Conservation (phyloP, 2,329 filamentous ascomycete genomes). For the Sporothrix schenckii region DNA sequence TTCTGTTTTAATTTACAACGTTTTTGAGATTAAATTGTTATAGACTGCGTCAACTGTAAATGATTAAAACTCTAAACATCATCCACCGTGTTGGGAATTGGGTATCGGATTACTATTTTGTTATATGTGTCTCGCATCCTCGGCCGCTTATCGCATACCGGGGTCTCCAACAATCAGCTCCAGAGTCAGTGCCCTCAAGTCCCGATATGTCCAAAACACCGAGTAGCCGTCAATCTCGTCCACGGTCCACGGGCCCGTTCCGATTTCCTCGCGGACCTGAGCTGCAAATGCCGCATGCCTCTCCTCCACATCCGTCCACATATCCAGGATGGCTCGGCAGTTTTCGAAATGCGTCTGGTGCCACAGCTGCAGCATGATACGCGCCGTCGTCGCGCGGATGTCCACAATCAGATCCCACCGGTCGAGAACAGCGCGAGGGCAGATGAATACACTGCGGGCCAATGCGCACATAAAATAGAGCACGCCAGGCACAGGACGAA, state of each 20-base stretch:
- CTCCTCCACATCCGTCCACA: conserved; percentile 18
- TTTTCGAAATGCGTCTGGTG: conserved; percentile 28
- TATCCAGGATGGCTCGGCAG: conserved; percentile 27
- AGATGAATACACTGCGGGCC: conserved; percentile 27
- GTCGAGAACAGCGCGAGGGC: conserved; percentile 16
- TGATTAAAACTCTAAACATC: not conserved
- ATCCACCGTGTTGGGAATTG: not conserved
- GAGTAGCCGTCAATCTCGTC: conserved; percentile 32
- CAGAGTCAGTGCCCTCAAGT: conserved; percentile 20
- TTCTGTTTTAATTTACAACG: not conserved
- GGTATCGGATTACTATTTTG: not conserved
- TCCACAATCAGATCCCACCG: conserved; percentile 21
- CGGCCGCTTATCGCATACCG: not conserved
- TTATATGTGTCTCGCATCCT: too few relatives aligned
- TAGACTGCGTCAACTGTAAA: not conserved
- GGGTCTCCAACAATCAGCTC: conserved; percentile 23
- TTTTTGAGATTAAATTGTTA: not conserved
- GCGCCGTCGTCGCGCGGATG: conserved; percentile 18
- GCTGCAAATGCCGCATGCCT: not conserved
- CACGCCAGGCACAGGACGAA: conserved; percentile 20
- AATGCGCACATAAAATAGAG: conserved; percentile 24
- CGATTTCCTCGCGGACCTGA: conserved; percentile 16
- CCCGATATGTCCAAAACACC: conserved; percentile 31
- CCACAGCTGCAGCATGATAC: conserved; percentile 24
- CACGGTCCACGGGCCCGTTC: conserved; percentile 19